Percentiles rank a stretch among this genome's conserved stretches.
Conservation (phyloP, 257 asterid species). For the Coffea canephora region DNA sequence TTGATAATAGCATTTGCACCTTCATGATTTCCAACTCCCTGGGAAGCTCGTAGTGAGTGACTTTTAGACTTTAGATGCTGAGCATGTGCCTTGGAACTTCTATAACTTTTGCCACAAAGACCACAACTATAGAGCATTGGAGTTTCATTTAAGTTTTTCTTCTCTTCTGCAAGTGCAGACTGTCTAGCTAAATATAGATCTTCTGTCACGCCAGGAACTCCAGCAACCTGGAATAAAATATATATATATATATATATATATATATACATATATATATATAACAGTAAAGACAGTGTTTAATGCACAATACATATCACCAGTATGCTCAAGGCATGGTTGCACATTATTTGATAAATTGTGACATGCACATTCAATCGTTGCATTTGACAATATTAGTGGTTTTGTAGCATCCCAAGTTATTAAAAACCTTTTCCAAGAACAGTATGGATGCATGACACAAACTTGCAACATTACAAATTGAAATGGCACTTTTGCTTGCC, state of each 20-base stretch:
- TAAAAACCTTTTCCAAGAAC: too few relatives aligned
- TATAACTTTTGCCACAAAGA: conserved; percentile 76
- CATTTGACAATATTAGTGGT: too few relatives aligned
- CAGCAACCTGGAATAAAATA: conserved; percentile 64
- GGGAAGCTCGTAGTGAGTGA: conserved; percentile 62
- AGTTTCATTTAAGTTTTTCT: conserved; percentile 49
- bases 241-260: background rate
- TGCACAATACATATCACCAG: too few relatives aligned
- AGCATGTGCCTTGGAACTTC: conserved; percentile 82
- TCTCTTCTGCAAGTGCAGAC: conserved; percentile 75
- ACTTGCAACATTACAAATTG: too few relatives aligned
- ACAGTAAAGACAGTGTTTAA: too few relatives aligned
- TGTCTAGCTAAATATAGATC: conserved; percentile 72
- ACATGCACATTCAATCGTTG: too few relatives aligned
- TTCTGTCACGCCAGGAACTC: conserved; percentile 97
- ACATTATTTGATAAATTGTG: too few relatives aligned
- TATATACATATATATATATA: too few relatives aligned
- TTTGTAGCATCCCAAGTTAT: too few relatives aligned
- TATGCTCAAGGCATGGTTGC: too few relatives aligned
- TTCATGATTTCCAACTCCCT: conserved; percentile 33
- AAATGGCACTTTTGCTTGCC: too few relatives aligned
- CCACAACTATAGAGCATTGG: conserved; percentile 83
- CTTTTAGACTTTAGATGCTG: conserved; percentile 83
- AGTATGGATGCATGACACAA: too few relatives aligned
- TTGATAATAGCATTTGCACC: conserved; percentile 55